Base-by-base conservation (phyloP, 129 eudicot species). In the Calendula officinalis region DNA sequence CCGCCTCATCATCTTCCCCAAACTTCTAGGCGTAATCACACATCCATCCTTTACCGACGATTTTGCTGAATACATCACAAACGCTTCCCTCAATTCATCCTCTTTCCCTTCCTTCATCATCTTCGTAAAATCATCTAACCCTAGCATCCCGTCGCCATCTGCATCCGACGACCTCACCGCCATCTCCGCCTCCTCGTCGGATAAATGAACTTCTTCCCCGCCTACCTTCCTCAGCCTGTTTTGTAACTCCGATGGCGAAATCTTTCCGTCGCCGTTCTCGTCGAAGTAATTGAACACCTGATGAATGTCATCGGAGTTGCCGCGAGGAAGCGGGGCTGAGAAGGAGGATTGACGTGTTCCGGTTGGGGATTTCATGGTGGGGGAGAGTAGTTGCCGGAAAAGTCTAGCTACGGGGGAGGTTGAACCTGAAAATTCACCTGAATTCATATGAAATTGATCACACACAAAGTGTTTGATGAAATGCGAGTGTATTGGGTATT, bases 201-300 rank as follows among this genome's bases (percentile, higher is more conserved):
- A 69, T 5, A 74, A 58, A 61, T 39, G 73, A 9, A 60, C 5
- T 6, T 74, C 72, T 2, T 37, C 72, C 5, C 79, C 77, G 15
- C 75, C 78, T 1, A 69, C 71, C 32, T n/a, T n/a, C 32, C 11
- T 61, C 34, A 71, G 5, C 13, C 72, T 46, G 47, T 35, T 61
- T 36, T 74, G 63, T n/a, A 82, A 40, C 73, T 82, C 83, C 0
- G 46, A 8, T 1, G 81, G 57, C 1, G 87, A 74, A 43, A 82
- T 82, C 72, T 74, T 77, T 0, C 87, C 83, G 49, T 82, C 87
- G 0, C 75, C 75, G 46, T 82, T 70, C 62, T 78, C 72, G 39
- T 84, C 90, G 11, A 74, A 84, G 71, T 80, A 75, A 7, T 64
- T 80, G 44, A 84, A 84, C 10, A 80, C 83, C 34, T 53, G 75